Conservation (phyloP, 2,329 filamentous ascomycete species). For the Xylariomycetidae sp. region DNA sequence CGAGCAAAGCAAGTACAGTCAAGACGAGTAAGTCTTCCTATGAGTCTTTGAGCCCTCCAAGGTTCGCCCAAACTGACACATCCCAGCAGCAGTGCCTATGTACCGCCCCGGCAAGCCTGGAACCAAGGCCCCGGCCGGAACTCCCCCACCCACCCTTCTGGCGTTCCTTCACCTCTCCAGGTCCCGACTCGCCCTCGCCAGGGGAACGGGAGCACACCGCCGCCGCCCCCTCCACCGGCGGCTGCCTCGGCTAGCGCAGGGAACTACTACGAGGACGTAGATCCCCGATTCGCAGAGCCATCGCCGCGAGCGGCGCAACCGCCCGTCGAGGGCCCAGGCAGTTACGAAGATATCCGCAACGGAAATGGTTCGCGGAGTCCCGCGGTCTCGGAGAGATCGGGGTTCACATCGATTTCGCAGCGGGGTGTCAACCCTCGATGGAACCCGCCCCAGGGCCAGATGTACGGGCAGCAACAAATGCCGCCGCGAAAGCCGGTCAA, state of each 20-base stretch:
- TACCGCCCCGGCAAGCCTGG: slow-evolving; percentile 53
- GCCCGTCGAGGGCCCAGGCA: slow-evolving; percentile 30
- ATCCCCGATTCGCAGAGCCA: slow-evolving; percentile 70
- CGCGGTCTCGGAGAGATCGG: slow-evolving; percentile 70
- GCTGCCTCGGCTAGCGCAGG: slow-evolving; percentile 18
- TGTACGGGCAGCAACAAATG: slow-evolving; percentile 37
- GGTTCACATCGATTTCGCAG: slow-evolving; percentile 87
- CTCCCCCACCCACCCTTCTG: slow-evolving; percentile 29
- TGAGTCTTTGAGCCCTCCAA: not conserved
- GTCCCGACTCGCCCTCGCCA: slow-evolving; percentile 29
- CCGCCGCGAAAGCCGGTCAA: slow-evolving; percentile 40
- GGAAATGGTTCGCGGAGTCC: slow-evolving; percentile 58
- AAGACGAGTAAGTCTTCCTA: slow-evolving; percentile 70
- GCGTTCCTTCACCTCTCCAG: slow-evolving; percentile 38
- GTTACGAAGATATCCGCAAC: slow-evolving; percentile 59
- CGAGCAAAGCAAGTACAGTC: slow-evolving; percentile 67
- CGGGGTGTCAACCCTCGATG: slow-evolving; percentile 84
- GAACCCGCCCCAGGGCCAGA: slow-evolving; percentile 51
- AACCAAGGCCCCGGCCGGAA: slow-evolving; percentile 37
- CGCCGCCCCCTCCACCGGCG: slow-evolving; percentile 25
- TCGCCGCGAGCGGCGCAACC: slow-evolving; percentile 15
- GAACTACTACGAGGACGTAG: slow-evolving; percentile 87
- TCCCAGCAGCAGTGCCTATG: slow-evolving; percentile 45
- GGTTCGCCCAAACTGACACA: slow-evolving; percentile 17
- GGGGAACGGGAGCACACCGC: slow-evolving; percentile 28